Base-by-base conservation (phyloP, 768 basidiomycete genomes). In the Mycena polygramma region DNA sequence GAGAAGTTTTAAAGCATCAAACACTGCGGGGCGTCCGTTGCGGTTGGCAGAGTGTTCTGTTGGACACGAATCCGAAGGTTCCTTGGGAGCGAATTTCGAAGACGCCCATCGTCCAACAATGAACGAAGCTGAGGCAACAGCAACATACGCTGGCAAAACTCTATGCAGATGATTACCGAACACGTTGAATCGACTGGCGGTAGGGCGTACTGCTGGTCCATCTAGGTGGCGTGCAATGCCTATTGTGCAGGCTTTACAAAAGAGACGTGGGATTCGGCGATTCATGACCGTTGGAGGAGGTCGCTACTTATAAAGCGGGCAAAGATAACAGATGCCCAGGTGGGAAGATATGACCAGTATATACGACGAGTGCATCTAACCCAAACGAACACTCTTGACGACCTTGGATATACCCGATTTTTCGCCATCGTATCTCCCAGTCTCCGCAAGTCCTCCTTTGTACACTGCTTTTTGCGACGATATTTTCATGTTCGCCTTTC, bases 401-500 rank as follows among this genome's bases (percentile, higher is more conserved):
- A 95, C 93, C 77, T 91, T 94, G 71, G 91, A 92, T 77, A 98
- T 97, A 86, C 97, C 97, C 66, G 93, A 92, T 82, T 88, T 90
- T 83, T 99, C 98, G 77, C 98, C 98, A 41, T 89, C 90, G 83
- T 99, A 99, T 73, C 84, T 84, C n/a, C 89, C 91, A 51, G 87
- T 84, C 66, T 89, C 89, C 17, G 87, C 87, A 64, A 92, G 79
- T 46, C 96, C 96, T 63, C 96, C 95, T 79, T 93, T 97, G 89
- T 90, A 99, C n/a, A 96, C 87, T 20, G 96, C 91, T 80, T 94
- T 93, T 81, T 96, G 95, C 26, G 94, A 96, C 36, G 92, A 83
- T 17, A 98, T 83, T 82, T 92, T 95, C 83, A 94, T 96, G 86
- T 97, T 94, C 72, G 97, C 97, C 82, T 98, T 93, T 77, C 97